Base-by-base conservation (phyloP, 192 early-diverging fungal species). In the Paraglomus brasilianum region DNA sequence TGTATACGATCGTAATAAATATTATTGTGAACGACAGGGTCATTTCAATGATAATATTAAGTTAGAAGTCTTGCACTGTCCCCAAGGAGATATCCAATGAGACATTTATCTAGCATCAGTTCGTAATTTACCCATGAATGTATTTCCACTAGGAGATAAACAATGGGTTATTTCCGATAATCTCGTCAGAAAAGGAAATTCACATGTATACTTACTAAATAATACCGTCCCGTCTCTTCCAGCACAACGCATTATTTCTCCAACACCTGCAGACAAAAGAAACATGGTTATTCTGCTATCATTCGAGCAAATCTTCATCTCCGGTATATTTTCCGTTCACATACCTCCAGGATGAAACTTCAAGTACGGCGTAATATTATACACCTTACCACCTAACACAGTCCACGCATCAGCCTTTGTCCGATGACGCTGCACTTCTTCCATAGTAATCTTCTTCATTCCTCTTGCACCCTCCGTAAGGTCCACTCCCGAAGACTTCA, bases 51-150 rank as follows among this genome's bases (percentile, higher is more conserved):
- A n/a, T n/a, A n/a, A n/a, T n/a, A n/a, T n/a, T n/a, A n/a, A n/a
- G n/a, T n/a, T 17, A 19, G 39, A 10, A 9, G 65, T 30, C 8
- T 17, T 21, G 8, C 17, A 11, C 5, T 55, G 17, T 55, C 52
- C 17, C 64, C 44, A 19, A 78, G 74, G 30, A 86, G 50, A 64
- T 80, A 81, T 11, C 91, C 91, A 22, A 93, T 86, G 11, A 91
- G 71, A 56, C 95, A 96, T 55, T 86, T 83, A 53, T 94, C 91
- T 24, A 96, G 80, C 78, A 96, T 83, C 19, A 77, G 83, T n/a
- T 97, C 94, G 21, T 87, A 80, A 73, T 98, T 98, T 19, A 98
- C 95, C 97, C 97, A 98, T 57, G 90, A 81, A 78, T 98, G 97
- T 10, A 89, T 93, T 50, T 78, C 38, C 77, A 83, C 83, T 85